Evolutionary conservation across 768 basidiomycete species (phyloP), one percentile per base, ranked within the genome.

Genomic region (Coprinellus aureogranulatus): DNA sequence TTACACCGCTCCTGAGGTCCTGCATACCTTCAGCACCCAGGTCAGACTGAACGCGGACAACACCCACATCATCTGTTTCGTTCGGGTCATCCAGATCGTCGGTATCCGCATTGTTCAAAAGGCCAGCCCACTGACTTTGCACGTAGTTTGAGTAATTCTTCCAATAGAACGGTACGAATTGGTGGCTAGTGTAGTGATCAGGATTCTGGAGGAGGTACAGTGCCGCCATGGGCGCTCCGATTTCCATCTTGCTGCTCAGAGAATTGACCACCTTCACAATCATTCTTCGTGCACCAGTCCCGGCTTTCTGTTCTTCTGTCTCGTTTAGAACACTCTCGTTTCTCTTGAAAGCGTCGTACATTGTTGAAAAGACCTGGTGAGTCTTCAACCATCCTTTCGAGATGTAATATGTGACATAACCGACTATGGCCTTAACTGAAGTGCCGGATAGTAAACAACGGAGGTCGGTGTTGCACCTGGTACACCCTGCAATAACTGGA

Each of bases 391-490:
- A 30, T 1, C 60, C 34, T 56, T 78, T 77, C 0, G 72, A 72
- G 6, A 77, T 65, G 53, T 77, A 77, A 57, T 77, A 72, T 4
- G 73, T 69, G 0, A 75, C 62, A 64, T 75, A 73, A n/a, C 65
- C 56, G 1, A 72, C 61, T 2, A 72, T 61, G 16, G 67, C 66
- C 25, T 71, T 72, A 0, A 77, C 64, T 1, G 70, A 67, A 20
- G 75, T 76, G 6, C 75, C 73, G 27, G 72, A 75, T 14, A 63
- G 45, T 16, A 75, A 54, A 57, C 65, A 65, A 0, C 68, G 70
- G 3, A 69, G 65, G 65, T 78, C 72, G 25, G 74, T 68, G 54
- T 77, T 76, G 51, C 69, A 75, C 9, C 72, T 44, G 67, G 65
- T 30, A 3, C 73, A 31, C 53, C 71, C 73, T 27, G 68, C 66